Base-by-base conservation (phyloP, 2,329 filamentous ascomycete species). In the Xylariaceae sp. region DNA sequence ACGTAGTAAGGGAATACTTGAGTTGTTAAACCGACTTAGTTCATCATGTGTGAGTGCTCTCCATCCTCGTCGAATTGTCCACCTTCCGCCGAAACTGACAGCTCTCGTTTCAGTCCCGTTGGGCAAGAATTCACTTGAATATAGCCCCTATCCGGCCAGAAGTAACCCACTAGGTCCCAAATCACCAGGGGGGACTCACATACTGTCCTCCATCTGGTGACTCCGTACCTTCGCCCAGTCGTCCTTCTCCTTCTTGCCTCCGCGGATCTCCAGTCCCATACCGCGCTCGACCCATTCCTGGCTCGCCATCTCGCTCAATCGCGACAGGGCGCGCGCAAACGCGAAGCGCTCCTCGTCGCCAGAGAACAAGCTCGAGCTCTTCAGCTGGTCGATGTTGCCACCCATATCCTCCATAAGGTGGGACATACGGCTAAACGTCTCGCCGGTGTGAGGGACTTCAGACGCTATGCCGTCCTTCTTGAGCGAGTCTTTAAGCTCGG, bases 341-440 rank as follows among this genome's bases (percentile, higher is more conserved):
- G 94, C 94, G 77, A 99, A 99, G 0, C 91, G 84, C 76, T 99
- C 94, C 77, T 99, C 94, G 60, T 97, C 94, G 47, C 94, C 94
- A 1, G 88, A 89, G 73, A 99, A 99, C 45, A 97, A 84, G 65
- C 84, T 90, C 48, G 88, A 91, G 65, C 87, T 87, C 77, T 96
- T 96, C 68, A 99, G 79, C 74, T 89, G 87, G 53, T 86, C 81
- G 77, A 94, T 92, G 67, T 88, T 92, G 76, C 92, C 83, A 45
- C 91, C 91, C 51, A 97, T 75, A 70, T 96, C 90, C 68, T 96
- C 91, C 83, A 96, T 89, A 69, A 96, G 81, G 69, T 84, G 86
- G 60, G 88, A 83, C 86, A 95, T 89, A 66, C 89, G 83, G 49
- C 87, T 83, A 10, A 89, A 76, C 45, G 62, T 70, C 54, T 69